Evolutionary conservation across 768 basidiomycete genomes (phyloP).

Genomic region (Clavaria fumosa): DNA sequence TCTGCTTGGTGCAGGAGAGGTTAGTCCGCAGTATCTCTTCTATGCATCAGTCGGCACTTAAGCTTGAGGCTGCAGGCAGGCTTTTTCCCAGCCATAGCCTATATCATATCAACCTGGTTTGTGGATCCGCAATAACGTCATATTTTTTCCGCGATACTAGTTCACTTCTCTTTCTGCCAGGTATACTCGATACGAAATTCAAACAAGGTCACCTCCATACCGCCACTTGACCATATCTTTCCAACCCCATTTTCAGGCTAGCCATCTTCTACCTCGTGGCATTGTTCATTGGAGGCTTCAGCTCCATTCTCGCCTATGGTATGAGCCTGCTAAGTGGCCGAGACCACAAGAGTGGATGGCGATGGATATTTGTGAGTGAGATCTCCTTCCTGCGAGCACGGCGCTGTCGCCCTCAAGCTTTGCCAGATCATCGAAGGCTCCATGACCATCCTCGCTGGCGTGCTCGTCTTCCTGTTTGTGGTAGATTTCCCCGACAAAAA

Average conservation of each 20-base stretch:
- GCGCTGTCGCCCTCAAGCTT: not conserved
- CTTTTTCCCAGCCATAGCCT: slow-evolving; percentile 35
- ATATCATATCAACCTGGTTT: slow-evolving; percentile 35
- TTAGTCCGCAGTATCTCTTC: too few relatives aligned
- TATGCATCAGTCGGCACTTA: too few relatives aligned
- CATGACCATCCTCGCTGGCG: slow-evolving; percentile 29
- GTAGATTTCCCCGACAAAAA: slow-evolving; percentile 36
- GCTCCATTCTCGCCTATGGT: slow-evolving; percentile 31
- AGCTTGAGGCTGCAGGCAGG: too few relatives aligned
- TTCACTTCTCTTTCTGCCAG: slow-evolving; percentile 13
- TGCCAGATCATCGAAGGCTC: slow-evolving; percentile 33
- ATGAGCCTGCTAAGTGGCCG: slow-evolving; percentile 27
- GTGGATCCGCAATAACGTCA: slow-evolving; percentile 5
- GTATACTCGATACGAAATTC: slow-evolving; percentile 38
- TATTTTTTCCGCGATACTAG: not conserved
- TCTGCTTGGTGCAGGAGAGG: slow-evolving; percentile 30
- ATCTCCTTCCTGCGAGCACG: not conserved
- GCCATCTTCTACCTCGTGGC: slow-evolving; percentile 33
- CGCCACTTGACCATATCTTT: not conserved
- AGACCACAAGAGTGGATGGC: slow-evolving; percentile 30
- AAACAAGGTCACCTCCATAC: slow-evolving; percentile 24
- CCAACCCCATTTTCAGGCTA: slow-evolving; percentile 18
- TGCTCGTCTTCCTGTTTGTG: slow-evolving; percentile 29
- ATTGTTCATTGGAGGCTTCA: slow-evolving; percentile 29
- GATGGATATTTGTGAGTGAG: slow-evolving; percentile 35